A percentile compares a stretch with the other conserved stretches of the same genome.
phyloP scores from a whole-genome alignment of 1,284 basidiomycete genomes.

The Megacollybia platyphylla region DNA sequence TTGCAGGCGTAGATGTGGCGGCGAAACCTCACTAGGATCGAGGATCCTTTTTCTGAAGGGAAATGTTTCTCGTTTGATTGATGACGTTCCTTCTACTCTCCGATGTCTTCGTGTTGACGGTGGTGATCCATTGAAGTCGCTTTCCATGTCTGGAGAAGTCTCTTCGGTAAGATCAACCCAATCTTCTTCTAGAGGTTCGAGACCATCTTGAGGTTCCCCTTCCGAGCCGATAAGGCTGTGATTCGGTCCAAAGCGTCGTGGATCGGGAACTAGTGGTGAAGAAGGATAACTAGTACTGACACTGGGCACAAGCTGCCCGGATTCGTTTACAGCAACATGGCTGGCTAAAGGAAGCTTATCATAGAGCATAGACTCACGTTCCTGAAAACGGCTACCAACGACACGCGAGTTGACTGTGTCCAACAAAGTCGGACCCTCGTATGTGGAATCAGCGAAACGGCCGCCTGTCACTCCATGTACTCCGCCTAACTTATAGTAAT shows the following conservation, averaged over 20 bases:
- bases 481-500: slow-evolving; percentile 59
- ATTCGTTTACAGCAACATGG: slow-evolving; percentile 38
- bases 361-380: slow-evolving; percentile 43
- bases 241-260: slow-evolving; percentile 40
- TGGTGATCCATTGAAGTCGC: slow-evolving; percentile 10
- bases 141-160: slow-evolving; percentile 8
- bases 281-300: slow-evolving; percentile 9
- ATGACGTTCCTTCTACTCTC: slow-evolving; percentile 16
- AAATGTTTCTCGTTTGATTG: slow-evolving; percentile 48
- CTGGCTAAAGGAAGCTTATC: slow-evolving; percentile 54
- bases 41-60: slow-evolving; percentile 31
- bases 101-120: slow-evolving; percentile 18
- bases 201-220: slow-evolving; percentile 19
- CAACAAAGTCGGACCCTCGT: slow-evolving; percentile 31
- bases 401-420: slow-evolving; percentile 50
- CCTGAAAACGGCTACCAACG: slow-evolving; percentile 59
- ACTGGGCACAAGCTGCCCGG: slow-evolving; percentile 29
- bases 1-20: slow-evolving; percentile 58
- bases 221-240: slow-evolving; percentile 24
- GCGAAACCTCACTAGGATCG: slow-evolving; percentile 26
- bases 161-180: slow-evolving; percentile 11
- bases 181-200: slow-evolving; percentile 15
- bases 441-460: slow-evolving; percentile 31
- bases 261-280: slow-evolving; percentile 32
- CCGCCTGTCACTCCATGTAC: slow-evolving; percentile 52